Evolutionary conservation across 495 filamentous ascomycete species (phyloP), one percentile per base, ranked within the genome.

Genomic region (Pyrenula aspistea): DNA sequence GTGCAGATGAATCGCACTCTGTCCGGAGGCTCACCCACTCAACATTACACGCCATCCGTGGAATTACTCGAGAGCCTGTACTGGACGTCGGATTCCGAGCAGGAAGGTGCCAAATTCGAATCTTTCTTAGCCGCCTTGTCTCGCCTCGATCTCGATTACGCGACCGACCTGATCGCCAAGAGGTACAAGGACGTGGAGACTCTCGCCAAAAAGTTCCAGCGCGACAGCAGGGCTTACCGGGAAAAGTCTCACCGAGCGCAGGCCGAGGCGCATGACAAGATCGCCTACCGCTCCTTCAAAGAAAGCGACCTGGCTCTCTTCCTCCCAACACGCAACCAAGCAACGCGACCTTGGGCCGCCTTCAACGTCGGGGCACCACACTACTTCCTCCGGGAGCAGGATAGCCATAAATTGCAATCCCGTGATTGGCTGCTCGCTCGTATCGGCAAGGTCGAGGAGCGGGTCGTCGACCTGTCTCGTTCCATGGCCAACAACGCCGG

Each of bases 351-450:
- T 2, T 99, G 93, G 93, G 93, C 93, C 2, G 93, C 94, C 2
- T 99, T 99, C 75, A 99, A 99, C 64, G 85, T 97, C 51, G 90
- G 90, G 0, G 92, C 89, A 54, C 93, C 93, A 12, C 93, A 99
- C 68, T 96, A 90, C 71, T 99, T 99, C 73, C 75, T 99, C 0
- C 86, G 89, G 25, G 93, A 99, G 68, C 89, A 94, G 68, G 91
- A 96, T 56, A 75, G 77, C 0, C 94, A 97, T 63, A 87, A 90
- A 57, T 77, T 99, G 12, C 77, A 83, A 48, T 81, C 76, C 24
- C 78, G 89, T 22, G 94, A 97, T 62, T 99, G 91, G 89, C 81
- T 99, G 2, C 83, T 99, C 2, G 93, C 94, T 36, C 86, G 93
- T 12, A 97, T 99, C 56, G 83, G 83, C 51, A 90, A 89, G 60